Percentiles rank a stretch among this genome's conserved stretches.
phyloP scores from a whole-genome alignment of 2,329 filamentous ascomycete genomes.

The Plenodomus tracheiphilus region DNA sequence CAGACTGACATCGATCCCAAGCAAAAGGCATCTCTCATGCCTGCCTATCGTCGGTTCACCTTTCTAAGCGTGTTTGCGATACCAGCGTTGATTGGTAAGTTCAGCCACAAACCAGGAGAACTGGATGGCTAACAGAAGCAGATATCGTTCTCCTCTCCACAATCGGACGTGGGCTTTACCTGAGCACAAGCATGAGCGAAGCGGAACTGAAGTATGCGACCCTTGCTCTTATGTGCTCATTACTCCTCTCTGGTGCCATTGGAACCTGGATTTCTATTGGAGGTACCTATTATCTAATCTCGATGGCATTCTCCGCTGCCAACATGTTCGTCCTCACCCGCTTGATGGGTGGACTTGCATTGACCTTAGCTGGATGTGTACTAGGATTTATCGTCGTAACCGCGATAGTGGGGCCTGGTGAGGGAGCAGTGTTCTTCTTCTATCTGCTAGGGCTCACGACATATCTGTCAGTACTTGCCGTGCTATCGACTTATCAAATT shows the following conservation, averaged over 20 bases:
- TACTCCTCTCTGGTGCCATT: constrained; percentile 63
- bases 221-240: constrained; percentile 60
- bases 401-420: constrained; percentile 46
- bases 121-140: constrained; percentile 13
- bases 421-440: constrained; percentile 61
- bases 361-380: constrained; percentile 57
- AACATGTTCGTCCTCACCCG: constrained; percentile 60
- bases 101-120: not conserved
- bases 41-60: constrained; percentile 56
- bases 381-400: constrained; percentile 57
- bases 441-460: constrained; percentile 62
- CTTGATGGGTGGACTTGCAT: constrained; percentile 55
- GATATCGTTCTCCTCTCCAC: constrained; percentile 64
- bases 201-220: constrained; percentile 58
- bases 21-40: constrained; percentile 49
- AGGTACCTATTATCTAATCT: constrained; percentile 64
- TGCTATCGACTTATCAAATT: constrained; percentile 50
- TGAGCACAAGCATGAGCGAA: constrained; percentile 60
- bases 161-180: constrained; percentile 63
- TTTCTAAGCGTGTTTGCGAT: constrained; percentile 66
- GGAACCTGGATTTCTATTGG: constrained; percentile 67
- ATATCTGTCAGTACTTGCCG: constrained; percentile 62
- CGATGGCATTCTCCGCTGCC: constrained; percentile 59
- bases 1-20: constrained; percentile 58
- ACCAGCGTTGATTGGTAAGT: constrained; percentile 58